Base-by-base conservation (phyloP, 176 grass and related monocot species). In the Eleusine indica region DNA sequence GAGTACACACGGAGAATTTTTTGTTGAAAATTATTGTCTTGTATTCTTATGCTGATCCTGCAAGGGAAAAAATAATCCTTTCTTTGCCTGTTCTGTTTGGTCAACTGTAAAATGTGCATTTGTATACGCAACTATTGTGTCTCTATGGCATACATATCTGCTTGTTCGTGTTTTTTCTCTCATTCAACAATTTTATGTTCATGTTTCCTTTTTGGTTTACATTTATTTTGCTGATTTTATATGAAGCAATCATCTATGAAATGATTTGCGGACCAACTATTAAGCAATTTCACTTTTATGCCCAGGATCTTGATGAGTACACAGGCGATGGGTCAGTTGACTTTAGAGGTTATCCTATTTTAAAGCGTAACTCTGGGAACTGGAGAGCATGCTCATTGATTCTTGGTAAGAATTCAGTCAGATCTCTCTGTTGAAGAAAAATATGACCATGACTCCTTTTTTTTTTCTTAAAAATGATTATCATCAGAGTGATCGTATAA, bases 341-440 rank as follows among this genome's bases (percentile, higher is more conserved):
- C 68, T 91, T 82, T 35, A 73, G 83, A 86, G 95, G 95, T n/a
- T 80, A 79, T 49, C 92, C 95, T 68, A 69, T 95, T 83, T 80
- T 90, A 74, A 98, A 95, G 85, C 85, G 80, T 35, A 67, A 85
- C 41, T 91, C 95, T 65, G 95, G 95, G 68, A 98, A 95, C 70
- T 98, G 95, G 95, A 93, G 76, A 90, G 92, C 95, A 56, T 98
- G 95, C 72, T 92, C 88, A 47, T 91, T 93, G 78, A 98, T 98
- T 86, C 82, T 98, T 71, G 93, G 95, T 95, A 93, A 79, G 66
- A 67, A 66, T 78, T 61, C 41, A 74, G 9, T 46, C 21, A 73
- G 11, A 47, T 51, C 35, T 71, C 18, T 70, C 4, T 0, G n/a
- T 17, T 64, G 17, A 43, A 42, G 65, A 69, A 37, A 16, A 58